Base-by-base conservation (phyloP, 208 protist genomes). In the Trypanosoma platydactyli region DNA sequence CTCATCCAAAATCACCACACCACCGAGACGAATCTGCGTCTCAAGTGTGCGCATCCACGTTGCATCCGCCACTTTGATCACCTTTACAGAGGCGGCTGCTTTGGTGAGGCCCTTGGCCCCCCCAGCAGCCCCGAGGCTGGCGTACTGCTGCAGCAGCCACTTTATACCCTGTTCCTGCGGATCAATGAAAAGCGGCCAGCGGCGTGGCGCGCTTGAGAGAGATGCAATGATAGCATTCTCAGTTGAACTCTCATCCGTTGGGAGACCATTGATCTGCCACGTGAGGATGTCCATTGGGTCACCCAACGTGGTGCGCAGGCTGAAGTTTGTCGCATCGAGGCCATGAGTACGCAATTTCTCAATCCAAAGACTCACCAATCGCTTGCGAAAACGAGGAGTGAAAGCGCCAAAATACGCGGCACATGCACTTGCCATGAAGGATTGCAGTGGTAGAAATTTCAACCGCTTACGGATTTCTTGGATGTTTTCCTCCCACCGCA, bases 241-340 rank as follows among this genome's bases (percentile, higher is more conserved):
- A 3, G 97, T 97, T 25, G 96, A 98, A 48, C 96, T 94, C 46
- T 92, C 84, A 73, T 99, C 98, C n/a, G 89, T 96, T 35, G 98
- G 98, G 25, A 99, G 81, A 0, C 94, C 94, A 70, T 95, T 89
- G 35, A 99, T 95, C 59, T 97, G 91, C 98, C 98, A 99, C 53
- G 96, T 97, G 7, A 98, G 86, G n/a, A 96, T 97, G 72, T 97
- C 85, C 38, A 99, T 87, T 16, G 97, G 96, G 71, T 99, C 95
- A 45, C 91, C 93, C 1, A 99, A 83, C 13, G 89, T 91, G 18
- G 66, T 71, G 22, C 73, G 60, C 3, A 97, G 73, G 13, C 70
- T 81, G 55, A 84, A 94, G 45, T 68, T 69, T 5, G 44, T 55
- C 22, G 93, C 64, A 20, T 91, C 81, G 16, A 97, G 80, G 38